Evolutionary conservation across 257 asterid species (phyloP).

Genomic region (Euphrasia confusa): DNA sequence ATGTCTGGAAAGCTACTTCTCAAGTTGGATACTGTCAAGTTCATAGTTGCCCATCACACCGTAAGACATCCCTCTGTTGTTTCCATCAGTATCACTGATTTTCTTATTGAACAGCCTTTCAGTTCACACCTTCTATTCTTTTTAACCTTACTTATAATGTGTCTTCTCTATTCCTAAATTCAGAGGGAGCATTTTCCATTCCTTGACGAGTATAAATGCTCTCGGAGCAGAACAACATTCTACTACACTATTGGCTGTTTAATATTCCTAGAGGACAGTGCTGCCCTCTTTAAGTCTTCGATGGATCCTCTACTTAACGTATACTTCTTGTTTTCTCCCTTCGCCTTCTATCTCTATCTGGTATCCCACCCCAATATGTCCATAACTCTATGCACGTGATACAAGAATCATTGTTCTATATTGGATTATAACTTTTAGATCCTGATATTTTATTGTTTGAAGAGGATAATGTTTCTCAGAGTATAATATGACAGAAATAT

Average conservation of each 20-base stretch:
- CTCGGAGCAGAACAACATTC: slow-evolving; percentile 88
- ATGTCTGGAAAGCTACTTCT: slow-evolving; percentile 95
- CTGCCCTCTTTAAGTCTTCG: slow-evolving; percentile 75
- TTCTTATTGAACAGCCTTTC: slow-evolving; percentile 20
- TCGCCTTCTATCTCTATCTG: background rate
- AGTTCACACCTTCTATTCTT: slow-evolving; percentile 11
- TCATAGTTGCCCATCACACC: slow-evolving; percentile 75
- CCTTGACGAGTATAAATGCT: slow-evolving; percentile 77
- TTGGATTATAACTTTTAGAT: background rate
- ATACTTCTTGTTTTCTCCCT: slow-evolving; percentile 25
- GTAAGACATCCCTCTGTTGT: slow-evolving; percentile 38
- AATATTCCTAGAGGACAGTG: slow-evolving; percentile 87
- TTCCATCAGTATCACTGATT: slow-evolving; percentile 11
- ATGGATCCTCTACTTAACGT: slow-evolving; percentile 91
- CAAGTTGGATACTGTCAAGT: slow-evolving; percentile 89
- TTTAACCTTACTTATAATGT: slow-evolving; percentile 15
- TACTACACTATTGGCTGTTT: slow-evolving; percentile 87
- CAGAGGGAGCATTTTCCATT: slow-evolving; percentile 96
- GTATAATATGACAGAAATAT: slow-evolving; percentile 1
- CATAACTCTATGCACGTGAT: slow-evolving; percentile 1
- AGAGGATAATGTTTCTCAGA: slow-evolving; percentile 3
- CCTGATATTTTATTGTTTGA: background rate
- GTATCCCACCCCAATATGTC: background rate
- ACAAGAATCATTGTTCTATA: background rate
- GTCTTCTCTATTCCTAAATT: slow-evolving; percentile 22